Evolutionary conservation across 441 rosid genomes (phyloP).

Genomic region (Euphorbia corollata): DNA sequence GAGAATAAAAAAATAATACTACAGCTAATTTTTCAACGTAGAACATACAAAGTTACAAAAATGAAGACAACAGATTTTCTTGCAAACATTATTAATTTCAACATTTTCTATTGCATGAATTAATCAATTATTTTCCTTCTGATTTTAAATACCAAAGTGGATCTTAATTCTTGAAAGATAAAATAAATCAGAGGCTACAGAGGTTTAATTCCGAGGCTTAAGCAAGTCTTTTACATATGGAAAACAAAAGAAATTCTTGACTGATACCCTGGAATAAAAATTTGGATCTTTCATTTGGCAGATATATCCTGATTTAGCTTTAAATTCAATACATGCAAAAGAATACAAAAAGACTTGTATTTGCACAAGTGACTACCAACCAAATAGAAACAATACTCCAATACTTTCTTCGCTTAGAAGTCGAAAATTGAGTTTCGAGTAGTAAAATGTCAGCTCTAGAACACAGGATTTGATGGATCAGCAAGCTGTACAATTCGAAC

Average conservation of each 20-base stretch:
- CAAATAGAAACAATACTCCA: slow-evolving; percentile 6
- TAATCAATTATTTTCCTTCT: too few relatives aligned
- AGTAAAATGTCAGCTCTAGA: slow-evolving; percentile 23
- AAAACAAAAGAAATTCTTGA: neutral
- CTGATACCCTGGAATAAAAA: neutral
- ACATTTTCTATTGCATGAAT: too few relatives aligned
- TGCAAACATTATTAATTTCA: too few relatives aligned
- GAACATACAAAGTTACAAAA: too few relatives aligned
- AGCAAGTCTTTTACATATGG: neutral
- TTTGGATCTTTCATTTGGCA: slow-evolving; percentile 6
- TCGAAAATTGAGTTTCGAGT: slow-evolving; percentile 16
- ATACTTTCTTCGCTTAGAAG: slow-evolving; percentile 14
- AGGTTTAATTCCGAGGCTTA: too few relatives aligned
- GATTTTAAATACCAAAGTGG: too few relatives aligned
- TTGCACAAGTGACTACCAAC: neutral
- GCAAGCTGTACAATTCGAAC: slow-evolving; percentile 32
- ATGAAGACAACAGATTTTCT: too few relatives aligned
- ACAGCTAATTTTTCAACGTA: too few relatives aligned
- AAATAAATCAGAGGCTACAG: too few relatives aligned
- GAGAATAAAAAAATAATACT: too few relatives aligned
- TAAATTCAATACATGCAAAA: slow-evolving; percentile 12
- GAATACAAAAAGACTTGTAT: slow-evolving; percentile 12
- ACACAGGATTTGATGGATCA: slow-evolving; percentile 5
- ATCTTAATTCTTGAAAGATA: too few relatives aligned
- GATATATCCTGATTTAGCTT: neutral